Evolutionary conservation across 495 filamentous ascomycete species (phyloP), one percentile per base, ranked within the genome.

Genomic region (Aspergillus ellipticus): DNA sequence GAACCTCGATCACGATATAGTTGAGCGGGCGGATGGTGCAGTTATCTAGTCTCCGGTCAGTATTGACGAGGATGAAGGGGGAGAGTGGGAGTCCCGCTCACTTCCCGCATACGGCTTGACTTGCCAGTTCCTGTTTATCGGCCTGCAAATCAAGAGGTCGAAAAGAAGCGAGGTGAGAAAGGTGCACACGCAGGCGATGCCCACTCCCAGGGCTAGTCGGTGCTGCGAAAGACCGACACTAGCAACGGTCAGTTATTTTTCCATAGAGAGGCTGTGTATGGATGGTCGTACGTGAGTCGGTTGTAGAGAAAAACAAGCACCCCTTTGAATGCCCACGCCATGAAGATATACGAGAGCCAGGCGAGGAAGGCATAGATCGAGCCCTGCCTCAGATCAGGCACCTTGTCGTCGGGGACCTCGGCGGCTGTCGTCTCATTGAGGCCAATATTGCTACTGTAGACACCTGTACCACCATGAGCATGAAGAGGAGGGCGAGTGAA

Each of bases 261-360:
- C 11, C 8, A 7, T 20, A 19, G 15, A 22, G 1, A 4, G 7
- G 13, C 11, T 10, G 6, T 3, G 11, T 37, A 1, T 11, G 22
- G 16, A 2, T 2, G n/a, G 47, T 39, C 51, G 53, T 67, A 77
- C 76, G 77, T 83, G 20, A 83, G 64, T 42, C 77, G 65, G 11
- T 68, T 64, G 47, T 78, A 83, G 54, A 82, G 79, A 26, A 72
- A 64, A 39, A 72, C 65, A 55, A 80, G 69, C 52, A 75, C 71
- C 6, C 74, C 64, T 51, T 83, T 83, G 37, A 83, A 58, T 0
- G 59, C 57, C 77, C 78, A 83, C 3, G 82, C 59, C 7, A 77
- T 56, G 29, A 73, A 67, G 1, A 72, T 75, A 51, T 82, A 82
- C 0, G 67, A 58, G 6, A 72, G 68, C 78, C 79, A 80, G 3